Evolutionary conservation across 1,284 basidiomycete genomes (phyloP).

Genomic region (Pulveroboletus sp.): DNA sequence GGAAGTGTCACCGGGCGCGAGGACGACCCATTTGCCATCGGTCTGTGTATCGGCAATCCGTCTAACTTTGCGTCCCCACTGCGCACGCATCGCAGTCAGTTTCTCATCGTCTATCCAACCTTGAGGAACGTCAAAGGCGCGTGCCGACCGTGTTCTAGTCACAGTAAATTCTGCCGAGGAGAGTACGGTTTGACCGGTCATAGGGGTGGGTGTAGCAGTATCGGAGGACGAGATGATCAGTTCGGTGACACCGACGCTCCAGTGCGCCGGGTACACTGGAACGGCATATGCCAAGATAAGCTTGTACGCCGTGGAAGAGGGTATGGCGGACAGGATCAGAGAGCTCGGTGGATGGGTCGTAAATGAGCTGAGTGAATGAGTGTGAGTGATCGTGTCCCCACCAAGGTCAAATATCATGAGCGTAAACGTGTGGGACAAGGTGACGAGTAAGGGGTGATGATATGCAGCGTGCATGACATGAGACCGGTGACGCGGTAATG

Average conservation of each 20-base stretch:
- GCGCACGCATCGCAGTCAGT: slow-evolving; percentile 62
- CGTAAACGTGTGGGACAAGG: slow-evolving; percentile 64
- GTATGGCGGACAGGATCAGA: slow-evolving; percentile 59
- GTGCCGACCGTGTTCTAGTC: slow-evolving; percentile 57
- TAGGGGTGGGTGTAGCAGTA: slow-evolving; percentile 19
- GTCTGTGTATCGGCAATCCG: slow-evolving; percentile 70
- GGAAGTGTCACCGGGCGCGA: slow-evolving; percentile 57
- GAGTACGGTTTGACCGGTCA: neutral
- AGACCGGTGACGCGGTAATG: slow-evolving; percentile 43
- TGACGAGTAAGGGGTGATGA: slow-evolving; percentile 73
- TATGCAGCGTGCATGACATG: slow-evolving; percentile 67
- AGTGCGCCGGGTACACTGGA: slow-evolving; percentile 79
- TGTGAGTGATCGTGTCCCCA: slow-evolving; percentile 47
- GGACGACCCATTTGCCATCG: slow-evolving; percentile 81
- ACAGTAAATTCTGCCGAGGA: slow-evolving; percentile 43
- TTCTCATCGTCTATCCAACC: slow-evolving; percentile 72
- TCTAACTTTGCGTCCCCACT: slow-evolving; percentile 72
- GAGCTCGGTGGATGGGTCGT: slow-evolving; percentile 74
- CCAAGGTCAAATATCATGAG: slow-evolving; percentile 71
- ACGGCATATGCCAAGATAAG: slow-evolving; percentile 69
- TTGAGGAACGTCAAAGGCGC: slow-evolving; percentile 66
- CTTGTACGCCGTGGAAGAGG: slow-evolving; percentile 61
- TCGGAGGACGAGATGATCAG: slow-evolving; percentile 55
- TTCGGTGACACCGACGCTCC: slow-evolving; percentile 78
- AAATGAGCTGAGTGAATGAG: slow-evolving; percentile 69